Evolutionary conservation across 352 stramenopile genomes (phyloP), one percentile per base, ranked within the genome.

Genomic region (Pythium apleroticum): DNA sequence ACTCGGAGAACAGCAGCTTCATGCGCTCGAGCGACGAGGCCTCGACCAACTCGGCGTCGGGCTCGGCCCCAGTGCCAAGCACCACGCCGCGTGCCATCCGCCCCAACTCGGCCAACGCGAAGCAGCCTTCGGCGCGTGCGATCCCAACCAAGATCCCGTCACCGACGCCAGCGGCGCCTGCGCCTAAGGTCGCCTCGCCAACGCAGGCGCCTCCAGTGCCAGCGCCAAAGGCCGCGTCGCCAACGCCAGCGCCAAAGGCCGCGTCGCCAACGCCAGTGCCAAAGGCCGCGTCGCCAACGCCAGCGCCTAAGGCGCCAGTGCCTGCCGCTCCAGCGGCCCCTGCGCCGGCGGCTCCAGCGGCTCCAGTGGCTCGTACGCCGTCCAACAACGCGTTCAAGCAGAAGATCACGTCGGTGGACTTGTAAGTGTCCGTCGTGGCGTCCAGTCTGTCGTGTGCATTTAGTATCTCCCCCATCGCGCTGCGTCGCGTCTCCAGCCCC

Each of bases 1-100:
- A 82, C 55, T 83, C 77, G 25, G 81, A 91, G 52, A 84, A 78
- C 69, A 79, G 69, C 57, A 86, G 78, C 68, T 75, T 80, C 59
- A 1, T 39, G 33, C 65, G 65, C 52, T 64, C 60, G 39, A 63
- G 53, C 41, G 66, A 68, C 35, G 66, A 71, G 24, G 63, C 57
- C 10, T 63, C 64, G 43, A 17, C 28, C 35, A 50, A n/a, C 49
- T 24, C 55, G 35, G 24, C 17, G 27, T 53, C 53, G 41, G 58
- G 20, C 30, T 48, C 52, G 68, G 60, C 58, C 11, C 31, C 43
- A n/a, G 33, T 52, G 4, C 43, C 63, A 15, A 58, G 48, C 57
- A 71, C 65, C 46, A 71, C 65, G 12, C 65, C 57, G 22, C 65
- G 65, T 52, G 66, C 66, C 17, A 43, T 64, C 19, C 66, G 66